Conservation (phyloP, 179 eudicot species). For the Silene coronaria region DNA sequence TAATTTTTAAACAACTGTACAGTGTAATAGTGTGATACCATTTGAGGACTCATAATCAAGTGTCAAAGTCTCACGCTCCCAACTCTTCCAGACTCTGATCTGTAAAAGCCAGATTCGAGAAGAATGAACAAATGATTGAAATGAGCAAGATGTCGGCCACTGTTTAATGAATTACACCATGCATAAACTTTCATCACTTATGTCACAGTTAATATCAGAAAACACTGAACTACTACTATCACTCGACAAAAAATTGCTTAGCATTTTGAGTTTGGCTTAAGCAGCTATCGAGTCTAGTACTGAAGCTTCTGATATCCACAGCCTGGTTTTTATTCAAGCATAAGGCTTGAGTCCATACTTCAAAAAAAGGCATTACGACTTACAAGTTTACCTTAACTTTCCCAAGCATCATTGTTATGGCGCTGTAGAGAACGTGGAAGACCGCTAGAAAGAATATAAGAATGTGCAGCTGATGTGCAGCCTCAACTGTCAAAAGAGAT, state of each 20-base stretch:
- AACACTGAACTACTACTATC: no score
- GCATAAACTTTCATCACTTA: no score
- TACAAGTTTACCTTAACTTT: constrained; percentile 34
- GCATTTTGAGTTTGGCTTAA: no score
- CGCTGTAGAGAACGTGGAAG: constrained; percentile 45
- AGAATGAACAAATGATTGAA: neutral
- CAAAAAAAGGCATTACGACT: no score
- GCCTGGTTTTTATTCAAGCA: no score
- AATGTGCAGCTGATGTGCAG: constrained; percentile 84
- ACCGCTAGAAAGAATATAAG: constrained; percentile 87
- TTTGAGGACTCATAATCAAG: constrained; percentile 28
- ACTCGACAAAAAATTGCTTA: no score
- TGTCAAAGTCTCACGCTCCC: constrained; percentile 39
- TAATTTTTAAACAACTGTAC: neutral
- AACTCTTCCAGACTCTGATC: constrained; percentile 44
- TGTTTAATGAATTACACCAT: no score
- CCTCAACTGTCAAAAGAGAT: constrained; percentile 61
- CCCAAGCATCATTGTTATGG: constrained; percentile 45
- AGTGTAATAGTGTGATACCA: constrained; percentile 14
- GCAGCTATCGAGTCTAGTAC: no score
- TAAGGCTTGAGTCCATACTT: no score
- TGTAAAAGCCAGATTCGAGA: constrained; percentile 8
- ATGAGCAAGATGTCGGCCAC: no score
- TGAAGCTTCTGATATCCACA: no score
- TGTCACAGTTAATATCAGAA: no score